A percentile compares a stretch with the other conserved stretches of the same genome.
Evolutionary conservation across 306 rosid genomes (phyloP).

Genomic region (Lathyrus sativus): DNA sequence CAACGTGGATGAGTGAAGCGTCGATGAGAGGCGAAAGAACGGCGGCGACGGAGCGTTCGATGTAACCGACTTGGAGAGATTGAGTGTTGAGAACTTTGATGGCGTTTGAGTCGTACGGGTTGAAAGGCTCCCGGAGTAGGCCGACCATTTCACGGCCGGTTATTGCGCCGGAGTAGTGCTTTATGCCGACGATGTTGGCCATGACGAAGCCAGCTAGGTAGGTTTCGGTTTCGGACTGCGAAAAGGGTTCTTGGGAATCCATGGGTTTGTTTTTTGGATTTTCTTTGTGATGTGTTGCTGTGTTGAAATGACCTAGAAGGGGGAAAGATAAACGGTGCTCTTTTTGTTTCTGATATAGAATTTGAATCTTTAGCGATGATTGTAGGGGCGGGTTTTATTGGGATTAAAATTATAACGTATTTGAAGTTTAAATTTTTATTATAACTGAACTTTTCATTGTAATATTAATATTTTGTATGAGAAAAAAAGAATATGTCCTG

Average conservation of each 20-base stretch:
- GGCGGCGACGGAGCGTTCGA: conserved; percentile 61
- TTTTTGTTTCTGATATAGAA: neutral
- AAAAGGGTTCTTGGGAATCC: neutral
- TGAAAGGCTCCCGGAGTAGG: conserved; percentile 69
- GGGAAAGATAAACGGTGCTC: no score
- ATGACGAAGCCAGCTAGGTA: conserved; percentile 61
- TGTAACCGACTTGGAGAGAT: conserved; percentile 54
- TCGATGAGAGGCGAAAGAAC: conserved; percentile 66
- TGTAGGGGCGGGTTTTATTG: neutral
- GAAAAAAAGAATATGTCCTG: no score
- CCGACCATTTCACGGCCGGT: conserved; percentile 73
- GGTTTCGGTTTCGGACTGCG: conserved; percentile 35
- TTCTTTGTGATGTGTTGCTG: no score
- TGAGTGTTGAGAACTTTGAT: conserved; percentile 65
- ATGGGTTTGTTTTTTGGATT: neutral
- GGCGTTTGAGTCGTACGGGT: conserved; percentile 64
- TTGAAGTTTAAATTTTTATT: neutral
- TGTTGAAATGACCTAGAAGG: no score
- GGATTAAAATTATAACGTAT: neutral
- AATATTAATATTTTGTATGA: no score
- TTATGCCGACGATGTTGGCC: conserved; percentile 66
- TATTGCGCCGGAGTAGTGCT: conserved; percentile 55
- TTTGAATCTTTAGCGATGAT: neutral
- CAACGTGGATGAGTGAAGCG: conserved; percentile 42
- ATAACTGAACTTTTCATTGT: no score